phyloP scores from a whole-genome alignment of 164 flowering plant species.

The Tinospora cordifolia region DNA sequence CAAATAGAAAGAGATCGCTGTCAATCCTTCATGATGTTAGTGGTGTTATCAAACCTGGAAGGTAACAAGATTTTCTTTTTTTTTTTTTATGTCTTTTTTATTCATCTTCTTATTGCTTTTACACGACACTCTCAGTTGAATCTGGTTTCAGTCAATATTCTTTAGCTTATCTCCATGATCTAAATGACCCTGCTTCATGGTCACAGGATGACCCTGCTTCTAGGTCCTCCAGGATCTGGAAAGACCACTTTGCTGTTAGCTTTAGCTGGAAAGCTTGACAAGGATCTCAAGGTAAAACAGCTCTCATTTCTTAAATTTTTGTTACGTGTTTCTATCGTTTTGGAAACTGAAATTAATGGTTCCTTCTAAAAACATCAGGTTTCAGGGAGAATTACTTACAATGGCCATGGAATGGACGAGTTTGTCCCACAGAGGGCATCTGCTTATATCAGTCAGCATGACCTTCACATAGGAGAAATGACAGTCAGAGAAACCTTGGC shows the following conservation, averaged over 20 bases:
- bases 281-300: constrained; percentile 11
- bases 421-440: constrained; percentile 64
- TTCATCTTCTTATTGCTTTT: neutral
- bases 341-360: neutral
- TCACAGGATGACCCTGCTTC: constrained; percentile 51
- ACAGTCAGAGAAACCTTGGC: constrained; percentile 53
- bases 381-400: constrained; percentile 57
- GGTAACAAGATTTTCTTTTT: constrained; percentile 24
- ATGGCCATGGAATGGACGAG: constrained; percentile 62
- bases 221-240: constrained; percentile 62
- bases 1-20: constrained; percentile 35
- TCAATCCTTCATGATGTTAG: constrained; percentile 60
- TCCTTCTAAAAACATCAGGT: constrained; percentile 21
- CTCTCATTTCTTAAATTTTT: neutral
- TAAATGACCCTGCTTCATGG: neutral
- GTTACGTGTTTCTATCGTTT: neutral
- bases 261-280: constrained; percentile 37
- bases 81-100: too few relatives aligned
- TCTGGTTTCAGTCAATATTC: neutral
- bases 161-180: neutral
- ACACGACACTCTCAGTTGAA: too few relatives aligned
- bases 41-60: constrained; percentile 59
- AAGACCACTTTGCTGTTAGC: constrained; percentile 49
- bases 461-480: constrained; percentile 56
- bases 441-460: constrained; percentile 59